These are phyloP conservation scores for Colletotrichum sp. DNA, from an alignment of 2,329 filamentous ascomycete genomes.

Conservation along the genomic window DNA sequence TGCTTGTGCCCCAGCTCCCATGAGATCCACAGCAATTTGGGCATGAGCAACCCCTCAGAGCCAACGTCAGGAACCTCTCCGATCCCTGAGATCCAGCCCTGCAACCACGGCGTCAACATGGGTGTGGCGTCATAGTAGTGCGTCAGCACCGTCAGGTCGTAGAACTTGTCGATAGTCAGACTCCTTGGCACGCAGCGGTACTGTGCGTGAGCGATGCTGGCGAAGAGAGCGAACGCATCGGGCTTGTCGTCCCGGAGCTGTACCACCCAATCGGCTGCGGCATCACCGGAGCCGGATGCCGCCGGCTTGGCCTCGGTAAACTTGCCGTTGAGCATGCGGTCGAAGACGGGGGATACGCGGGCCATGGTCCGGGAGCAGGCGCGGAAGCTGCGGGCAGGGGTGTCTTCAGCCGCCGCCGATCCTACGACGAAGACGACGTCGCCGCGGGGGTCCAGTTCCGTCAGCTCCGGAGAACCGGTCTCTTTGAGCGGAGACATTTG, in stretches of 20 bases:
- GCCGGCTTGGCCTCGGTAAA: slow-evolving; percentile 28
- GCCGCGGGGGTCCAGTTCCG: not conserved
- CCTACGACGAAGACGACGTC: slow-evolving; percentile 12
- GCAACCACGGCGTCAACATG: slow-evolving; percentile 29
- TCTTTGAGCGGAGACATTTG: slow-evolving; percentile 1
- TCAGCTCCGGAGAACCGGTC: not conserved
- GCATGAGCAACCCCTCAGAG: slow-evolving; percentile 5
- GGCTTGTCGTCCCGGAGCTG: slow-evolving; percentile 35
- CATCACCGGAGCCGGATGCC: not conserved
- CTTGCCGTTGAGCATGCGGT: slow-evolving; percentile 30
- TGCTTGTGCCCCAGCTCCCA: slow-evolving; percentile 34
- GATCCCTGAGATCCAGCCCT: slow-evolving; percentile 22
- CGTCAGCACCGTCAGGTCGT: slow-evolving; percentile 31
- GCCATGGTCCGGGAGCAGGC: slow-evolving; percentile 32
- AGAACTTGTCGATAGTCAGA: slow-evolving; percentile 28
- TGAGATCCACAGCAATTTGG: slow-evolving; percentile 33
- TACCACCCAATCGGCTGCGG: slow-evolving; percentile 27
- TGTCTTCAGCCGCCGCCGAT: not conserved
- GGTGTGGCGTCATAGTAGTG: slow-evolving; percentile 34
- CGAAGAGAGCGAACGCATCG: slow-evolving; percentile 29
- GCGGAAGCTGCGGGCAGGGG: slow-evolving; percentile 21
- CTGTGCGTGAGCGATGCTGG: slow-evolving; percentile 35
- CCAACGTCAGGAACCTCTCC: slow-evolving; percentile 15
- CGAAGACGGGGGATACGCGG: slow-evolving; percentile 32
- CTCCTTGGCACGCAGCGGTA: slow-evolving; percentile 28